Percentiles rank a stretch among this genome's conserved stretches.
These are phyloP conservation scores for Scutellaria baicalensis DNA, from an alignment of 257 asterid species.

Conservation along the genomic window DNA sequence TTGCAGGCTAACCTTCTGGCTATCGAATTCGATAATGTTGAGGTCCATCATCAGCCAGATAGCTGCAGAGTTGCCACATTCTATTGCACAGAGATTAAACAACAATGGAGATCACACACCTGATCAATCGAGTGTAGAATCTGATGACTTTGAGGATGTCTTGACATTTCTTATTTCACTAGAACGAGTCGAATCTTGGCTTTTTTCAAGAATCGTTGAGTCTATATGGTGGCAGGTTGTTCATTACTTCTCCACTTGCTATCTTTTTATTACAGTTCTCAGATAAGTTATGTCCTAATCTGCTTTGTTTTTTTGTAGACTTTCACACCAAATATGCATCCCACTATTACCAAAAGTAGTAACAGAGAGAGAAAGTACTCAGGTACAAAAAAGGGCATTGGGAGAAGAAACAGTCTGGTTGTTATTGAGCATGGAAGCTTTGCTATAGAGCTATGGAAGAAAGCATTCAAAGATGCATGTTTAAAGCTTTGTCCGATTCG, in stretches of 20 bases:
- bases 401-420: slow-evolving; percentile 41
- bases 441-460: slow-evolving; percentile 85
- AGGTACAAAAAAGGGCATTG: slow-evolving; percentile 27
- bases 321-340: slow-evolving; percentile 89
- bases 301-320: slow-evolving; percentile 39
- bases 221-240: slow-evolving; percentile 98
- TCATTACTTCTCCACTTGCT: slow-evolving; percentile 6
- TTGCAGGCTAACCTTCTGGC: slow-evolving; percentile 86
- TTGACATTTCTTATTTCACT: slow-evolving; percentile 59
- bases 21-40: slow-evolving; percentile 82
- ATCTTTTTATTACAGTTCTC: not conserved
- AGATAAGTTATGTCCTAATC: not conserved
- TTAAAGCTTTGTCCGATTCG: slow-evolving; percentile 85
- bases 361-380: slow-evolving; percentile 22
- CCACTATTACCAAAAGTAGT: slow-evolving; percentile 34
- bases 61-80: slow-evolving; percentile 42
- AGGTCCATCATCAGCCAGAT: slow-evolving; percentile 73
- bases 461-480: slow-evolving; percentile 86
- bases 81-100: not conserved
- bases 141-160: slow-evolving; percentile 60
- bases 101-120: slow-evolving; percentile 4
- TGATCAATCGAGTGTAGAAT: not conserved
- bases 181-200: slow-evolving; percentile 88
- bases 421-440: slow-evolving; percentile 61
- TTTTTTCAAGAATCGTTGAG: slow-evolving; percentile 78